phyloP scores from a whole-genome alignment of 176 grass and related monocot genomes.

The Dactylis glomerata region DNA sequence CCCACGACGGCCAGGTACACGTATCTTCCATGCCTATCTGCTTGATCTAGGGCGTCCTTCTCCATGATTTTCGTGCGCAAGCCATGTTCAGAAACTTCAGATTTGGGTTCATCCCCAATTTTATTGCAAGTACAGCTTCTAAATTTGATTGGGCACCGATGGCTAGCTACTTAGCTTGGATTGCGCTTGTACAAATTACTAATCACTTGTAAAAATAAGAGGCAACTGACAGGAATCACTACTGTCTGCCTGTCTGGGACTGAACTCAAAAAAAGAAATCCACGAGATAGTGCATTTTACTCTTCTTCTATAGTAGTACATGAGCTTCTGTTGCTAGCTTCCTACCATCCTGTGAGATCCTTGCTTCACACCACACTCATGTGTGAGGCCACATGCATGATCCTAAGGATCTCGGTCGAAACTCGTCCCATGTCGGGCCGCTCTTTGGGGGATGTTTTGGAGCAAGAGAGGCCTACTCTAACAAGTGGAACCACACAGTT shows the following conservation, averaged over 20 bases:
- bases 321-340: background rate
- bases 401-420: too few relatives aligned
- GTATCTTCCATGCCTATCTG: background rate
- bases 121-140: background rate
- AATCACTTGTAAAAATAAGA: background rate
- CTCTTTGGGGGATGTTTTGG: too few relatives aligned
- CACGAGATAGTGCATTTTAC: background rate
- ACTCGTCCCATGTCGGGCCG: too few relatives aligned
- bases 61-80: background rate
- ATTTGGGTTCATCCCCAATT: background rate
- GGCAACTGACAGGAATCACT: background rate
- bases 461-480: too few relatives aligned
- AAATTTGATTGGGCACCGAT: background rate
- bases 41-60: background rate
- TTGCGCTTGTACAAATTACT: background rate
- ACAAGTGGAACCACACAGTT: slow-evolving; percentile 23
- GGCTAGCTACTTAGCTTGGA: background rate
- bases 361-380: too few relatives aligned
- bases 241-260: background rate
- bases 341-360: background rate
- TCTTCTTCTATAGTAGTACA: background rate
- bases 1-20: background rate
- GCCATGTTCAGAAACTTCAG: background rate
- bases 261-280: background rate
- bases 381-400: too few relatives aligned